Base-by-base conservation (phyloP, 2,329 filamentous ascomycete species). In the Penicillium occitanis region DNA sequence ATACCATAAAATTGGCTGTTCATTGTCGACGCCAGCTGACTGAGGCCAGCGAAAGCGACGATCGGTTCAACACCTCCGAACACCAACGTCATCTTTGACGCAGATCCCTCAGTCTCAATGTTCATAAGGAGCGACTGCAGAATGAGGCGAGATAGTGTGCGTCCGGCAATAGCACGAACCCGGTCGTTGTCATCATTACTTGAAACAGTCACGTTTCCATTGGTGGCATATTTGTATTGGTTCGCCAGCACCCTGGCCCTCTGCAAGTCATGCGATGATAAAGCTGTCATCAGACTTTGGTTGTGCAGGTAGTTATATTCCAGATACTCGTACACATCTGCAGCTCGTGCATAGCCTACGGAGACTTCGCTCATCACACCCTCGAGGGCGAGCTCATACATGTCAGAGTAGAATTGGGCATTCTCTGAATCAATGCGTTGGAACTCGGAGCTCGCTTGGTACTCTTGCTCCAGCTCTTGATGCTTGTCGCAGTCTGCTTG, bases 281-380 rank as follows among this genome's bases (percentile, higher is more conserved):
- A 35, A 14, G 68, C 69, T 35, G 74, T 62, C 19, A 75, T 71
- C 25, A 81, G 74, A 5, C 77, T 81, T 10, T 71, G 70, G 69
- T 88, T 86, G 74, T 88, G 85, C 19, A 77, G 70, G 61, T 80
- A 80, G 46, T 82, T 78, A 72, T 88, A 88, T 37, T 82, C 79
- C 53, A 88, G 74, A 69, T 84, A 87, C 67, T 88, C 85, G 63
- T 81, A 85, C 67, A 88, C 84, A 13, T 78, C 71, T 67, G 82
- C 80, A 1, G 86, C 85, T 65, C 87, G 84, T 10, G 72, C 73
- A 71, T 86, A 87, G 63, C 80, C 79, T 61, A 81, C 84, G 13
- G 71, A 73, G 1, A 73, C 70, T 48, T 71, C 68, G 11, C 74
- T 70, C 22, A 85, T 75, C 35, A 81, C 72, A 0, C 77, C 80